phyloP scores from a whole-genome alignment of 202 grass and related monocot species.

The Zoysia matrella region DNA sequence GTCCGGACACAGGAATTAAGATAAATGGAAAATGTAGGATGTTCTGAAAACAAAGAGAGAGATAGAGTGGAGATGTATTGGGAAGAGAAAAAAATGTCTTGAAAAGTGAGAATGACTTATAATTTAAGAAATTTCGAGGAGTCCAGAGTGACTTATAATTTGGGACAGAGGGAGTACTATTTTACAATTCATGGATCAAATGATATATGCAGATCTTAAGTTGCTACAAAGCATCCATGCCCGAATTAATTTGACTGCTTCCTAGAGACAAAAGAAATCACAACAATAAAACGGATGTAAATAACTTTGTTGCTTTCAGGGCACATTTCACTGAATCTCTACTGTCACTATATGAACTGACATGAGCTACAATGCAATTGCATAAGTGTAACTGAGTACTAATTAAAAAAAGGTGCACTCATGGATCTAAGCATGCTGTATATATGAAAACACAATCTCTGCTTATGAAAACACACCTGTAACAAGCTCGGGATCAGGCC shows the following conservation, averaged over 20 bases:
- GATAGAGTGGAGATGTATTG: too few species aligned
- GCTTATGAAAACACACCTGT: conserved; percentile 66
- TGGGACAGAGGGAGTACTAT: too few species aligned
- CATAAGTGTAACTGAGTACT: neutral
- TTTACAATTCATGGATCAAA: neutral
- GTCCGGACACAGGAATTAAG: too few species aligned
- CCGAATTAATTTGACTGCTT: neutral
- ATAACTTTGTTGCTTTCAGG: conserved; percentile 11
- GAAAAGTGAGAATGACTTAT: too few species aligned
- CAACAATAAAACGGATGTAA: neutral
- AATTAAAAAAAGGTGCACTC: neutral
- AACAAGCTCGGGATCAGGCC: conserved; percentile 97
- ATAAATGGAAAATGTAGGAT: too few species aligned
- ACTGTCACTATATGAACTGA: neutral
- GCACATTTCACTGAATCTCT: conserved; percentile 7
- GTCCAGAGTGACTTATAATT: too few species aligned
- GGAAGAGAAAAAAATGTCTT: too few species aligned
- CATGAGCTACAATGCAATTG: neutral
- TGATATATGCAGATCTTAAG: neutral
- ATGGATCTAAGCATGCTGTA: neutral
- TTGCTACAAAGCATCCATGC: neutral
- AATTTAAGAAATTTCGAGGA: too few species aligned
- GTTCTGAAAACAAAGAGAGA: too few species aligned
- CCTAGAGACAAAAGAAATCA: conserved; percentile 11
- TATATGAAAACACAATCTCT: conserved; percentile 32